Percentiles rank a stretch among this genome's conserved stretches.
phyloP scores from a whole-genome alignment of 164 flowering plant species.

The Aristolochia californica region DNA sequence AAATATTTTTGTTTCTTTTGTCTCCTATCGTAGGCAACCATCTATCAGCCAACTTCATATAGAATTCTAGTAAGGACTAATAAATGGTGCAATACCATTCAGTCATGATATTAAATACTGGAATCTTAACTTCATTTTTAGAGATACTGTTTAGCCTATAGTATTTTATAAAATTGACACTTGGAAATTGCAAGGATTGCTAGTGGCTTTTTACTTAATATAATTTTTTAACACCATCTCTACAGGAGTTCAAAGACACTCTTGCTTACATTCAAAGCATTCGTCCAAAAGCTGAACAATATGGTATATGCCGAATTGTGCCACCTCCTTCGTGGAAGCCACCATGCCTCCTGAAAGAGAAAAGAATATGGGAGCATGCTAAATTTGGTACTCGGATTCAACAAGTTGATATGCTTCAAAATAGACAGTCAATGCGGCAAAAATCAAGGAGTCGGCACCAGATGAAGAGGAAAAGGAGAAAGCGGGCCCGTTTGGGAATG shows the following conservation, averaged over 20 bases:
- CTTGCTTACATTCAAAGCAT: slow-evolving; percentile 59
- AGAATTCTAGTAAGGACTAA: background rate
- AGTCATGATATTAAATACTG: too few relatives aligned
- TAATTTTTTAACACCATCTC: too few relatives aligned
- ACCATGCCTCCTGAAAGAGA: slow-evolving; percentile 58
- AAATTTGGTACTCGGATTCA: slow-evolving; percentile 65
- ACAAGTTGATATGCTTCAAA: slow-evolving; percentile 77
- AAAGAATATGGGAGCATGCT: slow-evolving; percentile 41
- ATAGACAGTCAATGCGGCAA: slow-evolving; percentile 69
- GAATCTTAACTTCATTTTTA: background rate
- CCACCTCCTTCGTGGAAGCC: slow-evolving; percentile 84
- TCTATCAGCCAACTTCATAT: too few relatives aligned
- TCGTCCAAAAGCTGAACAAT: slow-evolving; percentile 48
- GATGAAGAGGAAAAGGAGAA: slow-evolving; percentile 52
- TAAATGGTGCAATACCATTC: background rate
- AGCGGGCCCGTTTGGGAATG: slow-evolving; percentile 33
- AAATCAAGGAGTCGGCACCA: slow-evolving; percentile 28
- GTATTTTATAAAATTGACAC: too few relatives aligned
- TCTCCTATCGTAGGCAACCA: background rate
- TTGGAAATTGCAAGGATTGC: too few relatives aligned
- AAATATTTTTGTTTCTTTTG: background rate
- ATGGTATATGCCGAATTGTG: slow-evolving; percentile 87
- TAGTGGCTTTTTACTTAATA: too few relatives aligned
- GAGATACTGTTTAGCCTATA: too few relatives aligned
- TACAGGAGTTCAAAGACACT: slow-evolving; percentile 77